phyloP scores from a whole-genome alignment of 2,329 filamentous ascomycete genomes.

The Endothia cerciana region DNA sequence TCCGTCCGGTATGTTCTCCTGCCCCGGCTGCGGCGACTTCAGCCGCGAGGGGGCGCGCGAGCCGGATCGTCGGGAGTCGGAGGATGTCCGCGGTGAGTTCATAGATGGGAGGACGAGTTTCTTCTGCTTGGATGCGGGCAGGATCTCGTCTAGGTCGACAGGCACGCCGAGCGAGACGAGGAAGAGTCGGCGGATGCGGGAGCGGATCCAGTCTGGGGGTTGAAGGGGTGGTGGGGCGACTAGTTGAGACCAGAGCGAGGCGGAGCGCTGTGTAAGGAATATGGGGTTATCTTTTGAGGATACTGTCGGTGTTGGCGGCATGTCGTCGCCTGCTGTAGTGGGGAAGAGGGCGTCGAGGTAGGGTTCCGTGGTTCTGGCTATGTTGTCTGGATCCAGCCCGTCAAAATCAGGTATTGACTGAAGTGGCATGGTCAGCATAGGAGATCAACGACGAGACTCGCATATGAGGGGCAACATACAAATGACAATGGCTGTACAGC shows the following conservation, averaged over 20 bases:
- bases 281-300: constrained; percentile 63
- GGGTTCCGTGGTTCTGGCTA: constrained; percentile 63
- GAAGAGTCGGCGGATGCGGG: constrained; percentile 90
- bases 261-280: constrained; percentile 83
- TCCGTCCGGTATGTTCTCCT: constrained; percentile 53
- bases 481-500: constrained; percentile 36
- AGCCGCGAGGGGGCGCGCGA: constrained; percentile 39
- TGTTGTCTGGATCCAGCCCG: constrained; percentile 62
- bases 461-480: constrained; percentile 31
- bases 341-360: constrained; percentile 72
- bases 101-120: constrained; percentile 92
- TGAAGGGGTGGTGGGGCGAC: constrained; percentile 93
- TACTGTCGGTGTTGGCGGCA: constrained; percentile 54
- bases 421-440: constrained; percentile 25
- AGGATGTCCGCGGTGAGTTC: constrained; percentile 58
- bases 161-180: constrained; percentile 94
- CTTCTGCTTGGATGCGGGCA: constrained; percentile 96
- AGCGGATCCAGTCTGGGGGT: constrained; percentile 97
- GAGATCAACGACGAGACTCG: neutral
- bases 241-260: constrained; percentile 94
- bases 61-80: constrained; percentile 52
- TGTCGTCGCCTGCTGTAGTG: constrained; percentile 51
- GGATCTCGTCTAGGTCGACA: constrained; percentile 94
- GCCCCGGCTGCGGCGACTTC: constrained; percentile 45
- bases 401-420: constrained; percentile 72